Percentiles rank a stretch among this genome's conserved stretches.
Conservation (phyloP, 441 rosid species). For the Eruca vesicaria region DNA sequence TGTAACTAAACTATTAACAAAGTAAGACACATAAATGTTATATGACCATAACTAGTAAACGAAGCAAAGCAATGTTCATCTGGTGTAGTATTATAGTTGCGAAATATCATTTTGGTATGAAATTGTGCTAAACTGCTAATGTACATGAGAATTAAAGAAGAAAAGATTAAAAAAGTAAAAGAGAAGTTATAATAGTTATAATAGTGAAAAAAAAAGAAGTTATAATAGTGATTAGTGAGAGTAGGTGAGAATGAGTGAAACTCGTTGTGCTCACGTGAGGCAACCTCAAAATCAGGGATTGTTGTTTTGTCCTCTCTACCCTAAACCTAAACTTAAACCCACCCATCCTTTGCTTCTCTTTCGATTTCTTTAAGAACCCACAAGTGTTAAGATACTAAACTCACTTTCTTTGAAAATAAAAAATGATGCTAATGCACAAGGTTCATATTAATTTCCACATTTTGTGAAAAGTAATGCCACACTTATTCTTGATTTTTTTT, state of each 20-base stretch:
- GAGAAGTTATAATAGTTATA: conserved; percentile 1
- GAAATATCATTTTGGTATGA: not conserved
- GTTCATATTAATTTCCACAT: not conserved
- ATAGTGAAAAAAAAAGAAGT: not conserved
- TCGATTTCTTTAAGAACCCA: not conserved
- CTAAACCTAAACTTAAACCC: conserved; percentile 27
- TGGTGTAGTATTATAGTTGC: not conserved
- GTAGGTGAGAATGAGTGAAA: conserved; percentile 40
- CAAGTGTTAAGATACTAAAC: not conserved
- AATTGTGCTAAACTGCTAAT: not conserved
- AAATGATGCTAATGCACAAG: conserved; percentile 1
- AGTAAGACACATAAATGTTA: not conserved
- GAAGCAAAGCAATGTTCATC: not conserved
- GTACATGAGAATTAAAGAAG: conserved; percentile 3
- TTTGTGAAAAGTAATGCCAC: not conserved
- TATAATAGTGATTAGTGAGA: conserved; percentile 17
- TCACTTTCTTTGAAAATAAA: not conserved
- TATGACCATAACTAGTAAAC: not conserved
- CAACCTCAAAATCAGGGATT: conserved; percentile 80
- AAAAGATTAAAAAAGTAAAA: not conserved
- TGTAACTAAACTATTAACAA: not conserved
- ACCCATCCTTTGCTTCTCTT: conserved; percentile 24
- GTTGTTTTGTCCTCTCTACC: conserved; percentile 38
- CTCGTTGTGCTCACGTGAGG: conserved; percentile 59
- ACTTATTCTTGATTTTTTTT: not conserved